Conservation (phyloP, 2,329 filamentous ascomycete species). For the Phyllosticta ampelicida region DNA sequence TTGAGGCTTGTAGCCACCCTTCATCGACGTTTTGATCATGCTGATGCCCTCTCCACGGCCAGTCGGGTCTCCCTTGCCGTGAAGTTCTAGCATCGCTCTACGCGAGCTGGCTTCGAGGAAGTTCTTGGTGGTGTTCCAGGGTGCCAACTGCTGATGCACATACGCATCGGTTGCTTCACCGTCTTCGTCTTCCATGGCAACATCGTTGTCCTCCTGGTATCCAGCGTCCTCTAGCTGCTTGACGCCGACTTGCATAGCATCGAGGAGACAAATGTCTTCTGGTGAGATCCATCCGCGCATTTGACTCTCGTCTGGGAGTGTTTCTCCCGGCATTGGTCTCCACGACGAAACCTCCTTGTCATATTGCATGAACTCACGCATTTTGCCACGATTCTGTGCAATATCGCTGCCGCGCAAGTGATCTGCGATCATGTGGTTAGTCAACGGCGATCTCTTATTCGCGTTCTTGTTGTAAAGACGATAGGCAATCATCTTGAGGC, state of each 20-base stretch:
- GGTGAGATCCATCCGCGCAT: constrained; percentile 86
- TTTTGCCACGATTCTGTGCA: constrained; percentile 89
- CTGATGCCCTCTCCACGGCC: constrained; percentile 90
- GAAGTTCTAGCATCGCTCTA: constrained; percentile 93
- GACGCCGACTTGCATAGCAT: constrained; percentile 92
- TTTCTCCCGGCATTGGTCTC: constrained; percentile 58
- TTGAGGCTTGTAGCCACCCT: constrained; percentile 86
- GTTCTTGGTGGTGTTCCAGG: constrained; percentile 94
- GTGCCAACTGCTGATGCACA: constrained; percentile 64
- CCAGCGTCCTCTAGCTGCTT: constrained; percentile 87
- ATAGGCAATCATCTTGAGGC: constrained; percentile 91
- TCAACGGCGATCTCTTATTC: constrained; percentile 51
- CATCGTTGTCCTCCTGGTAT: constrained; percentile 59
- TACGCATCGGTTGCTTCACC: constrained; percentile 41
- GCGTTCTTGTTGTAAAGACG: constrained; percentile 71
- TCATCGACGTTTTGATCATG: constrained; percentile 98
- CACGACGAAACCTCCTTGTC: constrained; percentile 82
- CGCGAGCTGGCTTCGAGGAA: constrained; percentile 88
- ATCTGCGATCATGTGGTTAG: constrained; percentile 46
- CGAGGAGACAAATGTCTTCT: constrained; percentile 86
- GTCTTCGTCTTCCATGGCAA: constrained; percentile 52
- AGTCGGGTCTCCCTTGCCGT: constrained; percentile 90
- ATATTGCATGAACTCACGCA: constrained; percentile 92
- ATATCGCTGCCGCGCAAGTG: constrained; percentile 91
- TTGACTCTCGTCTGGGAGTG: constrained; percentile 66